A percentile compares a stretch with the other conserved stretches of the same genome.
Conservation (phyloP, 345 rosid genomes). For the Stellera chamaejasme region DNA sequence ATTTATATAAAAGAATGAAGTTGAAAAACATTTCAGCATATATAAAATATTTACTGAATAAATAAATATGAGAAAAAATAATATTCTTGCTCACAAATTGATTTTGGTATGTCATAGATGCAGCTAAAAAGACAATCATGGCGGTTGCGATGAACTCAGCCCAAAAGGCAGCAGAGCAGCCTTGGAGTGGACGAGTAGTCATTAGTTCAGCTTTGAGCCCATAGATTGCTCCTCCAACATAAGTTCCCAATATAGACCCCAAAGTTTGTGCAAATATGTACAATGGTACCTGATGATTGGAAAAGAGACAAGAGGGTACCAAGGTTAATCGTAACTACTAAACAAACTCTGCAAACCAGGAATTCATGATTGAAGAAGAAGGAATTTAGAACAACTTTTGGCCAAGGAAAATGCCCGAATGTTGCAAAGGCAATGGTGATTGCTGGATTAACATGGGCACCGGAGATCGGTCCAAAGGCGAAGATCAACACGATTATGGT, state of each 20-base stretch:
- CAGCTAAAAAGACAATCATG: conserved; percentile 53
- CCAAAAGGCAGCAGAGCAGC: conserved; percentile 62
- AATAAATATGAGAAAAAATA: not conserved
- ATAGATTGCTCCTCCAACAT: conserved; percentile 37
- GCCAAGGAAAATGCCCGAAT: conserved; percentile 70
- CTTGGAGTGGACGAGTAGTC: conserved; percentile 46
- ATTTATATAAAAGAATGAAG: too few species aligned
- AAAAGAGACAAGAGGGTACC: not conserved
- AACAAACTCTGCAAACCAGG: not conserved
- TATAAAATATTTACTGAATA: too few species aligned
- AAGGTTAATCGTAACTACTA: not conserved
- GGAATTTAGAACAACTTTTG: conserved; percentile 31
- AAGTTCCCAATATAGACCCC: conserved; percentile 62
- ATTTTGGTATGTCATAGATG: conserved; percentile 46
- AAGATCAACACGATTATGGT: conserved; percentile 56
- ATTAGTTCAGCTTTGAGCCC: conserved; percentile 48
- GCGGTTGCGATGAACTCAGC: conserved; percentile 69
- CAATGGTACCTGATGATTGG: conserved; percentile 50
- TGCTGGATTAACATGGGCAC: conserved; percentile 86
- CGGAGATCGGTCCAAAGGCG: conserved; percentile 69
- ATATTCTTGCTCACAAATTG: conserved; percentile 35
- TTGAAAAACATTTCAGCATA: too few species aligned
- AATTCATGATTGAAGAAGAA: not conserved
- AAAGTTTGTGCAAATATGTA: conserved; percentile 59
- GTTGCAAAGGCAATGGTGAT: conserved; percentile 69